Evolutionary conservation across 495 filamentous ascomycete species (phyloP).

Genomic region (Cladorrhinum samala): DNA sequence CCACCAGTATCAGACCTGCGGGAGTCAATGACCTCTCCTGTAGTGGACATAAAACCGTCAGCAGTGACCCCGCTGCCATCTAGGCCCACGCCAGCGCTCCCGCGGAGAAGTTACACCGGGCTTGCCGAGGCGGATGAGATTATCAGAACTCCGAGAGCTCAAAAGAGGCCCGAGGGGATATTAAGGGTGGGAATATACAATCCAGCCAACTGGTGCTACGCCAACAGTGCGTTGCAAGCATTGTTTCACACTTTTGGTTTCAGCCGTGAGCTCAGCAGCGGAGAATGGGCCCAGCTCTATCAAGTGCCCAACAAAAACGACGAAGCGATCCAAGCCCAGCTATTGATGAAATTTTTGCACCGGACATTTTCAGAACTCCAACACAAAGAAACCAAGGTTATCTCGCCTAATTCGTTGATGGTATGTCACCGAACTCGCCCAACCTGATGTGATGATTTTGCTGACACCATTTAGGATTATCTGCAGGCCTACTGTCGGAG

Average conservation of each 20-base stretch:
- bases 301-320: slow-evolving; percentile 43
- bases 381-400: slow-evolving; percentile 53
- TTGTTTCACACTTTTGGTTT: slow-evolving; percentile 70
- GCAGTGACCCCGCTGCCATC: slow-evolving; percentile 42
- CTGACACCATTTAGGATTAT: slow-evolving; percentile 36
- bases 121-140: slow-evolving; percentile 56
- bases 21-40: slow-evolving; percentile 62
- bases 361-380: slow-evolving; percentile 64
- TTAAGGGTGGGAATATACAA: slow-evolving; percentile 67
- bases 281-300: slow-evolving; percentile 46
- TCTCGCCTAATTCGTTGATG: slow-evolving; percentile 58
- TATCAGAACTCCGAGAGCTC: slow-evolving; percentile 40
- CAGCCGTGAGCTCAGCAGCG: slow-evolving; percentile 56
- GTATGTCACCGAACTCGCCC: slow-evolving; percentile 56
- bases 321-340: slow-evolving; percentile 64
- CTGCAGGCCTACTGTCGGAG: too few relatives aligned
- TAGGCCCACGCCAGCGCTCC: slow-evolving; percentile 77
- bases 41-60: neutral
- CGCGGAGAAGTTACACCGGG: slow-evolving; percentile 82
- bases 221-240: slow-evolving; percentile 82
- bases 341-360: slow-evolving; percentile 69
- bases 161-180: slow-evolving; percentile 26
- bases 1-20: slow-evolving; percentile 64
- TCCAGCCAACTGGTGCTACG: slow-evolving; percentile 79
- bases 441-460: slow-evolving; percentile 35